A percentile compares a stretch with the other conserved stretches of the same genome.
Conservation (phyloP, 257 asterid species). For the Pogostemon cablin region DNA sequence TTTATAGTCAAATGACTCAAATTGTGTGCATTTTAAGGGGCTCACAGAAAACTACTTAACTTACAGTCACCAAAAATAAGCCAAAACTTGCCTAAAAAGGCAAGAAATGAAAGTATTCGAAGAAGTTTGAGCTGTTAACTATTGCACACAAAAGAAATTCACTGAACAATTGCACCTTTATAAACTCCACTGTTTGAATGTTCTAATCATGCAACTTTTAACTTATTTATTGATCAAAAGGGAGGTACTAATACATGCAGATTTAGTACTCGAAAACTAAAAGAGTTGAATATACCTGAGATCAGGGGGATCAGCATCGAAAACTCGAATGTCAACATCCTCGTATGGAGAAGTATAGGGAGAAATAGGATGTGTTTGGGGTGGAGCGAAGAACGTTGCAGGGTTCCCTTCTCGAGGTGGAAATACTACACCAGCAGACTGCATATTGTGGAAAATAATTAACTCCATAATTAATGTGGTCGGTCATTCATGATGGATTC, state of each 20-base stretch:
- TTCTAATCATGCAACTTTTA: too few relatives aligned
- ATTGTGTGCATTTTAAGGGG: too few relatives aligned
- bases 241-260: too few relatives aligned
- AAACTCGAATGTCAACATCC: slow-evolving; percentile 86
- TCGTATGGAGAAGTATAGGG: slow-evolving; percentile 56
- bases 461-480: slow-evolving; percentile 14
- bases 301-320: slow-evolving; percentile 79
- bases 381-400: slow-evolving; percentile 78
- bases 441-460: slow-evolving; percentile 31
- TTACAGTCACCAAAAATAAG: neutral
- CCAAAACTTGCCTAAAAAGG: neutral
- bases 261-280: neutral
- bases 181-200: neutral
- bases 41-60: neutral
- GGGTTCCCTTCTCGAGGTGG: slow-evolving; percentile 82
- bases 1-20: too few relatives aligned
- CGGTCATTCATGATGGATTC: neutral
- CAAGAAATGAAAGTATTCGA: neutral
- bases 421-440: slow-evolving; percentile 86
- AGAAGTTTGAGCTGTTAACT: neutral
- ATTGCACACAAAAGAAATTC: neutral
- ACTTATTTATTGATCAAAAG: neutral
- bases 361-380: slow-evolving; percentile 71
- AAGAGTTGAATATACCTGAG: slow-evolving; percentile 59
- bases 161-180: slow-evolving; percentile 9